phyloP scores from a whole-genome alignment of 2,329 filamentous ascomycete species.

The Cladosporium cucumerinum region DNA sequence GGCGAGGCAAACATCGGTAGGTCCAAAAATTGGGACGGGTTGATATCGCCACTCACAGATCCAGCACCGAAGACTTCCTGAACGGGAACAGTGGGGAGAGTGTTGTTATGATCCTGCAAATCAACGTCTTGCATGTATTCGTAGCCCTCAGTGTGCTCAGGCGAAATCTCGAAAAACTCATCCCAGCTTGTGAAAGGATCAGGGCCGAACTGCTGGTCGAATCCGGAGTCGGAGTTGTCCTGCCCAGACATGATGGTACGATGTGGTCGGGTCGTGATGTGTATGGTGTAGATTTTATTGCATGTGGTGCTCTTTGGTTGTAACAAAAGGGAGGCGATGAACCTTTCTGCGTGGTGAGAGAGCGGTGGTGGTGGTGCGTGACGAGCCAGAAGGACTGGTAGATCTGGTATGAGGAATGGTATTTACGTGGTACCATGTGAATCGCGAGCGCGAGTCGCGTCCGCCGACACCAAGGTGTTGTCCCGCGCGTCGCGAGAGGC shows the following conservation, averaged over 20 bases:
- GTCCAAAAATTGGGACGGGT: not conserved
- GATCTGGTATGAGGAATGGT: not conserved
- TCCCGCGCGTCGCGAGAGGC: not conserved
- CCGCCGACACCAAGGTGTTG: not conserved
- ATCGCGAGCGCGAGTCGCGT: not conserved
- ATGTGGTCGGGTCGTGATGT: not conserved
- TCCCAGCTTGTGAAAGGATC: not conserved
- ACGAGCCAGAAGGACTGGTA: not conserved
- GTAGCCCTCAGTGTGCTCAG: not conserved
- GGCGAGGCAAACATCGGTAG: not conserved
- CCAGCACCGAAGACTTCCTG: not conserved
- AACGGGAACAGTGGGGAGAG: not conserved
- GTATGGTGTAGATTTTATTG: not conserved
- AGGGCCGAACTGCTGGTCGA: not conserved
- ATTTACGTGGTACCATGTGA: not conserved
- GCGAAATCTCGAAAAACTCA: not conserved
- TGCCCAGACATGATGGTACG: not conserved
- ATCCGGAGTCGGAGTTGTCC: not conserved
- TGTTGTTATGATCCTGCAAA: not conserved
- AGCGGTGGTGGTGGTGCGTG: not conserved
- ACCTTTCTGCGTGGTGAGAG: not conserved
- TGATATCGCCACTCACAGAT: not conserved
- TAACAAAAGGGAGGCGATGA: not conserved
- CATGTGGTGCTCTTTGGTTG: not conserved
- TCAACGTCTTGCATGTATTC: not conserved